These are phyloP conservation scores for Ramularia endophylla DNA, from an alignment of 2,329 filamentous ascomycete genomes.

Conservation along the genomic window DNA sequence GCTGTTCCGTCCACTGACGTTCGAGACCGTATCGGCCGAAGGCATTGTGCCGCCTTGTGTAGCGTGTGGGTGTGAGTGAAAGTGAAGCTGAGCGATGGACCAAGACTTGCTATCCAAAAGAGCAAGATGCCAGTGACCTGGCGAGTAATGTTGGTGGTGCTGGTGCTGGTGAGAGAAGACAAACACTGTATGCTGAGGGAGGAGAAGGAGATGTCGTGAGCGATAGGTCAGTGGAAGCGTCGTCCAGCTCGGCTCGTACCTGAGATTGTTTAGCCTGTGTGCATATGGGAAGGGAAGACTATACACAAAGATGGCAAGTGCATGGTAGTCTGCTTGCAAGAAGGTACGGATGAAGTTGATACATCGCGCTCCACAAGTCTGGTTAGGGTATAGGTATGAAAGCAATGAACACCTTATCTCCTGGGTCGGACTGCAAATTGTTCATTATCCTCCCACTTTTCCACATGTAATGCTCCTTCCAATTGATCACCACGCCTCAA, in stretches of 20 bases:
- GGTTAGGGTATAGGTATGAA: background rate
- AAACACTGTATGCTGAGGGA: constrained; percentile 4
- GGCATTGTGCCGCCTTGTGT: constrained; percentile 37
- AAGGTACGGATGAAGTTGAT: too few relatives aligned
- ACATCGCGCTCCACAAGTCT: too few relatives aligned
- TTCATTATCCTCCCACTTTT: constrained; percentile 1
- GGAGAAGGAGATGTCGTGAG: constrained; percentile 4
- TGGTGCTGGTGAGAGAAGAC: constrained; percentile 10
- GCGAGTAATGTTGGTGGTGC: constrained; percentile 18
- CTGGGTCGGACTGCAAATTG: background rate
- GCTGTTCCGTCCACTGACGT: constrained; percentile 42
- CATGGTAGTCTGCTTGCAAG: too few relatives aligned
- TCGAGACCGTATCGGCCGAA: constrained; percentile 39
- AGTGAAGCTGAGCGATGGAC: constrained; percentile 15
- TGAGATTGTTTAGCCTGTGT: too few relatives aligned
- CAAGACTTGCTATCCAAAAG: constrained; percentile 29
- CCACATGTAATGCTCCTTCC: constrained; percentile 5
- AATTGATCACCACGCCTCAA: constrained; percentile 7
- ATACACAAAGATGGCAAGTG: too few relatives aligned
- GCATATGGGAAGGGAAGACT: too few relatives aligned
- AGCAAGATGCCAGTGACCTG: constrained; percentile 18
- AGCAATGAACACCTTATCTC: background rate
- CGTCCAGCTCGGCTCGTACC: constrained; percentile 1
- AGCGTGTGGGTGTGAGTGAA: constrained; percentile 16
- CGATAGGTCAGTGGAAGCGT: constrained; percentile 4